Evolutionary conservation across 345 rosid genomes (phyloP).

Genomic region (Lenwebbia sp.): DNA sequence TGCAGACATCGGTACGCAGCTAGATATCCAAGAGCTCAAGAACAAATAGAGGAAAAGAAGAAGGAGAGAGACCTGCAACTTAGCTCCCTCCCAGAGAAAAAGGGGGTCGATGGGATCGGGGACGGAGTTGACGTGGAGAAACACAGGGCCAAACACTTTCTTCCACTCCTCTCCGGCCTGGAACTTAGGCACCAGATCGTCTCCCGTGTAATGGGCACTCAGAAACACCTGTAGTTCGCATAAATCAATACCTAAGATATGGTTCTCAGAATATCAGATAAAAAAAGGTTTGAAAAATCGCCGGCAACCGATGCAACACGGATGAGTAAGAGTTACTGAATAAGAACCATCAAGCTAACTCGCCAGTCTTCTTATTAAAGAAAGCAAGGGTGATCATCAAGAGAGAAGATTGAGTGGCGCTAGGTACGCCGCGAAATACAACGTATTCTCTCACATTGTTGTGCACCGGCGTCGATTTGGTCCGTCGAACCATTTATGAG

Average conservation of each 20-base stretch:
- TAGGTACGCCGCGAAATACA: not conserved
- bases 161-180: conserved; percentile 65
- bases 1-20: not conserved
- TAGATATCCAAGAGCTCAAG: not conserved
- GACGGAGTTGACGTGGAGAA: conserved; percentile 35
- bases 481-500: not conserved
- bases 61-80: conserved; percentile 28
- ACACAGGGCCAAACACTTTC: conserved; percentile 74
- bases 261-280: not conserved
- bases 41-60: not conserved
- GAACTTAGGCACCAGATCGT: conserved; percentile 59
- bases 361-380: too few relatives aligned
- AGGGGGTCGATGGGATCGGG: conserved; percentile 2
- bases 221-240: conserved; percentile 43
- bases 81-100: conserved; percentile 56
- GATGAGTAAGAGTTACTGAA: not conserved
- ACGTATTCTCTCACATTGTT: not conserved
- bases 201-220: conserved; percentile 81
- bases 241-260: not conserved
- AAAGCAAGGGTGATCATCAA: not conserved
- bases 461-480: not conserved
- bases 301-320: not conserved
- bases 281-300: not conserved
- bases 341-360: not conserved
- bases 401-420: not conserved